These are phyloP conservation scores for Ophiostoma ips DNA, from an alignment of 2,329 filamentous ascomycete genomes.

Conservation along the genomic window DNA sequence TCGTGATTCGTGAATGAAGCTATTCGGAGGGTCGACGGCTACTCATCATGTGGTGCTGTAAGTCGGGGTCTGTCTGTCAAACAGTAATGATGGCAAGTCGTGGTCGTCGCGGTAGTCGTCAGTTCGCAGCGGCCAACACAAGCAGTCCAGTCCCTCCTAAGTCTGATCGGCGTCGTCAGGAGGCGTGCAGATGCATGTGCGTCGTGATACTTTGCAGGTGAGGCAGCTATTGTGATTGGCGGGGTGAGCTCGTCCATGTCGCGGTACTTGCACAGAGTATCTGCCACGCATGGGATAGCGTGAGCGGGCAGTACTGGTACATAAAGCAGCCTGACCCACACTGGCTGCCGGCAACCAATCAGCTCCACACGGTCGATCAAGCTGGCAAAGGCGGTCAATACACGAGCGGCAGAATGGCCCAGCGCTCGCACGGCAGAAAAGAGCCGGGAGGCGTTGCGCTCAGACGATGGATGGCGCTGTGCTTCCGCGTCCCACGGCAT, in stretches of 20 bases:
- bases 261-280: background rate
- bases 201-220: too few species aligned
- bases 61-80: background rate
- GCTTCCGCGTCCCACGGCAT: too few species aligned
- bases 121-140: too few species aligned
- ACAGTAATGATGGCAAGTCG: background rate
- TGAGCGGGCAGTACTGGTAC: background rate
- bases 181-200: background rate
- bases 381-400: background rate
- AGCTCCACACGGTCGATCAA: too few species aligned
- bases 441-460: too few species aligned
- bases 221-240: slow-evolving; percentile 5
- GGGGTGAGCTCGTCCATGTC: background rate
- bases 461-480: too few species aligned
- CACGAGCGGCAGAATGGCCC: background rate
- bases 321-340: background rate
- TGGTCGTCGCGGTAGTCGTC: too few species aligned
- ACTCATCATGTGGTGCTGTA: too few species aligned
- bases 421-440: background rate
- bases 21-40: background rate
- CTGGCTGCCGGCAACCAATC: background rate
- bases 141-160: too few species aligned
- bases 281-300: background rate
- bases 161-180: too few species aligned
- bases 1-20: background rate